Evolutionary conservation across 495 filamentous ascomycete species (phyloP), one percentile per base, ranked within the genome.

Genomic region (Coniosporium apollinis): DNA sequence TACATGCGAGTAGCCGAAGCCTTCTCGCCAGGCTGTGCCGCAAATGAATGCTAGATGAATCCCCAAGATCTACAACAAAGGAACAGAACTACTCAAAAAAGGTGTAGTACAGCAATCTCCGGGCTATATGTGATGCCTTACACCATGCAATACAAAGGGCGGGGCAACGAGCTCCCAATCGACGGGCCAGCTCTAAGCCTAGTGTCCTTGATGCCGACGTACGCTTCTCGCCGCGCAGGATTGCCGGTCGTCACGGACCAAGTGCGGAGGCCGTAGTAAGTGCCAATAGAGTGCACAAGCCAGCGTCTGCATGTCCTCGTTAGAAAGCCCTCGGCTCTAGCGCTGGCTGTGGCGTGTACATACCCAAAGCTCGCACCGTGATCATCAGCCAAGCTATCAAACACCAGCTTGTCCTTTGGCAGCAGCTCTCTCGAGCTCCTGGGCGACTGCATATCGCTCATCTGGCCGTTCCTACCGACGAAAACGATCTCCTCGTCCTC

Each of bases 401-500:
- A 78, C 11, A 96, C 65, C 63, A 86, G 66, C 52, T 79, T 82
- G 49, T 77, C 69, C 28, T 72, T 73, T 34, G 66, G 61, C 6
- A 62, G 52, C 48, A 63, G 61, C 37, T 70, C 58, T 28, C 55
- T 57, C 47, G 65, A 58, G 39, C 63, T 61, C 43, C 55, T 56
- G 9, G 39, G 29, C 7, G 51, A 51, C 21, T 59, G 57, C 18
- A 70, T 63, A 41, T 82, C 79, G 47, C 72, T 72, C 75, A 75
- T 82, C 37, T 61, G 64, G 4, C 79, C 77, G 46, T 82, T 76
- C 3, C 79, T 64, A 1, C 84, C 85, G 7, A 93, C 74, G 52
- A 93, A 94, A 2, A 94, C 83, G 44, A 96, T 84, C 57, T 96
- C 87, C 38, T 92, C 85, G 46, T 91, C 84, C 24, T 78, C 75